These are phyloP conservation scores for Xylariaceae sp. DNA, from an alignment of 2,329 filamentous ascomycete species.

Conservation along the genomic window DNA sequence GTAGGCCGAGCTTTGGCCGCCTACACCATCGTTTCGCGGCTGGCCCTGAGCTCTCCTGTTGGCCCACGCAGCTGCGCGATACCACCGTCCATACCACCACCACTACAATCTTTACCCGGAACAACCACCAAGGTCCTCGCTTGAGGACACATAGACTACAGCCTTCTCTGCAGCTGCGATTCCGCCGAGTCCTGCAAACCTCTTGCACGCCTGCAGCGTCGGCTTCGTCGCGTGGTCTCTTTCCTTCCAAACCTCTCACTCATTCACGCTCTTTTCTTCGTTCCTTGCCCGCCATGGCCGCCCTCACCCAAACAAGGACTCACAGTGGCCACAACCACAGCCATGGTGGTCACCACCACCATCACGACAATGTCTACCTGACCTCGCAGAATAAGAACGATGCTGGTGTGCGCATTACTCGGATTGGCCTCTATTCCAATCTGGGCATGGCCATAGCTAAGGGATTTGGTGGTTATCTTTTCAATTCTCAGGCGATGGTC, in stretches of 20 bases:
- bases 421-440: constrained; percentile 87
- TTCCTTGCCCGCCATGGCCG: constrained; percentile 38
- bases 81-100: constrained; percentile 22
- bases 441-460: constrained; percentile 93
- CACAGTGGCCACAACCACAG: constrained; percentile 61
- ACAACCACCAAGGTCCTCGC: constrained; percentile 21
- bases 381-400: constrained; percentile 85
- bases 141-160: constrained; percentile 34
- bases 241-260: constrained; percentile 20
- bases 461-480: constrained; percentile 87
- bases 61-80: constrained; percentile 18
- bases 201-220: constrained; percentile 13
- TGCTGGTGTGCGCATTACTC: constrained; percentile 90
- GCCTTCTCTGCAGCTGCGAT: constrained; percentile 19
- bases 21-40: constrained; percentile 34
- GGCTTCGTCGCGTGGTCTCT: constrained; percentile 5
- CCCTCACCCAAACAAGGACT: constrained; percentile 53
- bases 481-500: constrained; percentile 91
- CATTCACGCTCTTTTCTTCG: constrained; percentile 22
- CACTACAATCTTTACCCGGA: constrained; percentile 1
- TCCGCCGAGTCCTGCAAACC: constrained; percentile 33
- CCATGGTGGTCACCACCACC: constrained; percentile 72
- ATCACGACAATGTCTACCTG: constrained; percentile 85
- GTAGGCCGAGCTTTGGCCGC: constrained; percentile 36
- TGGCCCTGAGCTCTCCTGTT: constrained; percentile 26